Evolutionary conservation across 352 stramenopile genomes (phyloP), one percentile per base, ranked within the genome.

Genomic region (Phytophthora pluvialis): DNA sequence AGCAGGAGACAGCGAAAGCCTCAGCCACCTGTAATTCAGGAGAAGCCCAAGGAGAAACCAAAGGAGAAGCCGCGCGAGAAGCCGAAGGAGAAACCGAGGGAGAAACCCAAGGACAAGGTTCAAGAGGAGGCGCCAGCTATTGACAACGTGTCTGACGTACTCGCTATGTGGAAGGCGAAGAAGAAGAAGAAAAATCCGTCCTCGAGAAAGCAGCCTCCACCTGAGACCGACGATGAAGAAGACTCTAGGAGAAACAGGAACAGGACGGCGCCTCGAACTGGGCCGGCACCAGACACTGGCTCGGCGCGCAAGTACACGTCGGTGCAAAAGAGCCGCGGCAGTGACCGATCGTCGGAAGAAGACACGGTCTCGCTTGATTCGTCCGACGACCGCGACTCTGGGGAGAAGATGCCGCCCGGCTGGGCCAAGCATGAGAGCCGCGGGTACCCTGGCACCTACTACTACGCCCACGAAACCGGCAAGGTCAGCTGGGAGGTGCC

Each of bases 351-450:
- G 53, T 85, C 77, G 26, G 79, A 88, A 48, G 73, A 88, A 70
- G 75, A 87, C 65, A 78, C 71, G 4, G 68, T 66, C 36, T 83
- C 75, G 11, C 48, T 80, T 25, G 51, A 65, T 28, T 79, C 63
- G 28, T 76, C 71, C 5, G 78, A 81, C 28, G 75, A 83, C 13
- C 49, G 69, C 10, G 60, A 56, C 9, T 73, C 67, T 2, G 64
- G 49, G 1, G 75, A 82, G 59, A 70, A 72, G 16, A 53, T 83
- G 18, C 78, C 67, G 39, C 72, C 51, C 3, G 81, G 81, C 13
- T 95, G 86, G 86, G 83, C 65, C 5, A 81, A 81, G 48, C 73
- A 86, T 39, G 77, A 91, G 53, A 95, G 86, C 59, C 83, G 83
- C 25, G 74, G 72, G 16, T 78, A 86, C 43, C 76, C 77, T 13